Percentiles rank a stretch among this genome's conserved stretches.
Conservation (phyloP, 163 green algal species). For the Dunaliella salina region DNA sequence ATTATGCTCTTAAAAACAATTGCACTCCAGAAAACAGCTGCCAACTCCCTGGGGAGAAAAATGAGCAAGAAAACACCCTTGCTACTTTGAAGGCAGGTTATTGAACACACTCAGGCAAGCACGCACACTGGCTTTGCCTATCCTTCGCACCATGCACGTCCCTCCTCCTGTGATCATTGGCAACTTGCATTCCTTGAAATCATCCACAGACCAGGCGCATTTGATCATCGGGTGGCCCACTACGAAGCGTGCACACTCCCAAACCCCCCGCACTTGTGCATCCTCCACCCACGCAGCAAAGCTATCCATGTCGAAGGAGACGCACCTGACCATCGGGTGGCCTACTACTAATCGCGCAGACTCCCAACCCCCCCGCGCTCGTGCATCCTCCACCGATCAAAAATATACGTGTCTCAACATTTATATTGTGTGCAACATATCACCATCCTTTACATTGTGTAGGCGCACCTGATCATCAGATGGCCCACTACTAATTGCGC, state of each 20-base stretch:
- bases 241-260: slow-evolving; percentile 11
- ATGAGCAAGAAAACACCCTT: neutral
- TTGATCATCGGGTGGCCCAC: slow-evolving; percentile 24
- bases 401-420: slow-evolving; percentile 44
- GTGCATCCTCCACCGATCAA: slow-evolving; percentile 58
- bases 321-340: slow-evolving; percentile 17
- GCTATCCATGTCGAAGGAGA: slow-evolving; percentile 34
- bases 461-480: slow-evolving; percentile 10
- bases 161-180: neutral
- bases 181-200: neutral
- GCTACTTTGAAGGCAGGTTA: neutral
- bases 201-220: neutral
- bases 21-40: no score
- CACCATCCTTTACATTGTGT: no score
- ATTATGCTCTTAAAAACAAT: no score
- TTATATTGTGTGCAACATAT: no score
- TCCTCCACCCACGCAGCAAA: slow-evolving; percentile 61
- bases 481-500: slow-evolving; percentile 25
- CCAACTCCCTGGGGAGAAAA: neutral
- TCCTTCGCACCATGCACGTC: neutral
- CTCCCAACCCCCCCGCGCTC: slow-evolving; percentile 24
- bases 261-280: slow-evolving; percentile 30
- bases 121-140: neutral
- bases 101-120: neutral
- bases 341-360: slow-evolving; percentile 22